Base-by-base conservation (phyloP, 2,329 filamentous ascomycete genomes). In the Stemphylium vesicarium region DNA sequence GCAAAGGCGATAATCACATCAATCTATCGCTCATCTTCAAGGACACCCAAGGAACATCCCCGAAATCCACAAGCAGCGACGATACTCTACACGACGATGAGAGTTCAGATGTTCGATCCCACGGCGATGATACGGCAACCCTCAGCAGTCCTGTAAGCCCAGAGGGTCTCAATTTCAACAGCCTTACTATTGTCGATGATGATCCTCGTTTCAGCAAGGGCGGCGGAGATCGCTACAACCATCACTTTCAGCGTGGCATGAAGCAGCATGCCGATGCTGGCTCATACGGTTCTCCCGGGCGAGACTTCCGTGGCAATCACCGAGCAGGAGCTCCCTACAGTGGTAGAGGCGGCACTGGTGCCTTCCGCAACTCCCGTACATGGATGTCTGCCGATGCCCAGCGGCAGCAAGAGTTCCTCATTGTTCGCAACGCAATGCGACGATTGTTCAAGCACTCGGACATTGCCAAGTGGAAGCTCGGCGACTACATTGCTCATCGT, bases 371-470 rank as follows among this genome's bases (percentile, higher is more conserved):
- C 38, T 64, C 68, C 0, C 58, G 53, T 7, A 66, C 64, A 1
- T 72, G 69, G 68, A 45, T 67, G 7, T 71, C 72, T 0, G 60
- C 62, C 1, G 70, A 73, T 12, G 52, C 57, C 2, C 62, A 67
- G 37, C 60, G 61, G 5, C 56, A 61, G 10, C 63, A 73, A 11
- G 66, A 73, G 16, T 74, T 68, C 24, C 46, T 70, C 12, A 50
- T 70, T n/a, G 48, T 72, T 31, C 71, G 71, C 8, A 75, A 75
- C 47, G 53, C 70, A 0, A 74, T 75, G 70, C 66, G 67, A 36
- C 70, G 72, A 8, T 59, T 69, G 4, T 75, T 75, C 65, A 71
- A 64, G 50, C 46, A 72, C 26, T 65, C 69, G 2, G 71, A 74
- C 1, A 63, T 74, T 10, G 60, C 71, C 1, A 65, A 72, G 49